These are phyloP conservation scores for Yamadazyma oceani DNA, from an alignment of 1,139 yeast species.

Conservation along the genomic window DNA sequence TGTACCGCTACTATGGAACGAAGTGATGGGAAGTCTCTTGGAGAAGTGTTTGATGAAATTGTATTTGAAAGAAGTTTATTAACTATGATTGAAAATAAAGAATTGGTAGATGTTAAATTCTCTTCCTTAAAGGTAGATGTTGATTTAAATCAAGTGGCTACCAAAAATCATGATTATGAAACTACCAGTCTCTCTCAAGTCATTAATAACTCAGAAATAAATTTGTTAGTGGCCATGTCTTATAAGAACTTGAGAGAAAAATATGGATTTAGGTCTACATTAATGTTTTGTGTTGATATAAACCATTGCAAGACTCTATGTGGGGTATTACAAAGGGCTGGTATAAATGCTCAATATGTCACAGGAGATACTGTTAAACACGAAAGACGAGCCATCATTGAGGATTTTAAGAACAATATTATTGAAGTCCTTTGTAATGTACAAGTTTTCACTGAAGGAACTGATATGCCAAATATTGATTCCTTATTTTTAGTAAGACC, in stretches of 20 bases:
- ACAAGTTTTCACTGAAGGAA: conserved; percentile 91
- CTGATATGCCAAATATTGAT: conserved; percentile 91
- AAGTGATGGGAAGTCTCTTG: conserved; percentile 63
- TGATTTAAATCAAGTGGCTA: conserved; percentile 35
- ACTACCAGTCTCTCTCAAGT: conserved; percentile 49
- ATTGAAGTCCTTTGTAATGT: conserved; percentile 82
- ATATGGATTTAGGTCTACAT: conserved; percentile 54
- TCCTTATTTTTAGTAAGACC: conserved; percentile 79
- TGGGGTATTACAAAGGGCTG: conserved; percentile 52
- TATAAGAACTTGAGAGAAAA: conserved; percentile 48
- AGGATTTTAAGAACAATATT: conserved; percentile 60
- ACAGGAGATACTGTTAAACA: conserved; percentile 61
- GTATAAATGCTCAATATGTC: conserved; percentile 72
- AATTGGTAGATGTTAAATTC: conserved; percentile 70
- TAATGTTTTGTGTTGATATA: conserved; percentile 77
- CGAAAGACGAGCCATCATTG: conserved; percentile 54
- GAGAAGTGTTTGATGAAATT: conserved; percentile 66
- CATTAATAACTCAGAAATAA: conserved; percentile 55
- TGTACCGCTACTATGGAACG: conserved; percentile 82
- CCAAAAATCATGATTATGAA: conserved; percentile 54
- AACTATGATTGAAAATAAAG: conserved; percentile 69
- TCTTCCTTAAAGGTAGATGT: conserved; percentile 51
- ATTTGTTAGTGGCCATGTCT: conserved; percentile 56
- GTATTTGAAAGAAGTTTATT: conserved; percentile 67
- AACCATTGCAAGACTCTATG: conserved; percentile 63